Base-by-base conservation (phyloP, 2,329 filamentous ascomycete genomes). In the Neofusicoccum umdonicola region DNA sequence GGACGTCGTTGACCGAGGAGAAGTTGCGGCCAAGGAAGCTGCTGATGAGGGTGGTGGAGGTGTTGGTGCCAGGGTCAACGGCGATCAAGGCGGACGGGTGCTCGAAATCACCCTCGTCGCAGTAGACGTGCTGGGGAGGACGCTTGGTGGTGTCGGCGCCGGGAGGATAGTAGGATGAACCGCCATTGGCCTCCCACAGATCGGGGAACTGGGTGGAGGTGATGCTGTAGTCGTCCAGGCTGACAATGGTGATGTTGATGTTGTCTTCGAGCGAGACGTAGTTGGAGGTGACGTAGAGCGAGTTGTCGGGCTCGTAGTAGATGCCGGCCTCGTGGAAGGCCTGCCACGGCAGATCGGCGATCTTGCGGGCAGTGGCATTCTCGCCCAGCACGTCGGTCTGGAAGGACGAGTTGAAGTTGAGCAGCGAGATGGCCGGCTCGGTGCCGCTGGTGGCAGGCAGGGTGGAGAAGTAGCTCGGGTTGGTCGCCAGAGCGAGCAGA, bases 21-120 rank as follows among this genome's bases (percentile, higher is more conserved):
- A 82, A 79, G 71, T 81, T 80, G 69, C 77, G 78, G 34, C 81
- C 81, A 56, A 78, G 79, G 71, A 78, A 83, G 68, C 78, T 81
- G 65, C 80, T 82, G 15, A 83, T 66, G 22, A 84, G 70, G 4
- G 72, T 74, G 6, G 71, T 71, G 4, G 78, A 78, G 9, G 73
- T 70, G 70, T 79, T 79, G 2, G 81, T 83, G 4, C 72, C 71
- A 1, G 77, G 80, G 66, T 82, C 79, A n/a, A 83, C 73, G 4
- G 76, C 78, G 6, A 79, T 73, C 54, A 83, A 75, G 2, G 76
- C 76, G 0, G 78, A 74, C 45, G 78, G 74, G 66, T 81, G 76
- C 68, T 79, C 73, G 42, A 77, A 74, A 58, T 74, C 71, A 37
- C 75, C 76, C 66, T 76, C 71, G 66, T 78, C 76, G 67, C 71